Evolutionary conservation across 164 flowering plant species (phyloP).

Genomic region (Annona cherimola): DNA sequence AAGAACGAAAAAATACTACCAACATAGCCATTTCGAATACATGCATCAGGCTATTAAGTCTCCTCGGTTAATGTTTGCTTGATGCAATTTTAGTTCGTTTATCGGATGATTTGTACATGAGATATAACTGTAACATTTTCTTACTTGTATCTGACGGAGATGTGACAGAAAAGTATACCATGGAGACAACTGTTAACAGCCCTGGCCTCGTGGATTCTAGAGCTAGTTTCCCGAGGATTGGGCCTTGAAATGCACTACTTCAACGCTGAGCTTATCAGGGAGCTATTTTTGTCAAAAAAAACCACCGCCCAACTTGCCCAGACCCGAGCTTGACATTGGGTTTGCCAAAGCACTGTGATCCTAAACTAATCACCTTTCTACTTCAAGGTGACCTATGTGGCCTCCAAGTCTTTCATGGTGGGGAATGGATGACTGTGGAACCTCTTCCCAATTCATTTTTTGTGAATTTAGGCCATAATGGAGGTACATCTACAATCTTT

Average conservation of each 20-base stretch:
- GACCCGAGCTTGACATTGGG: constrained; percentile 44
- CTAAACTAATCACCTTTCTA: constrained; percentile 33
- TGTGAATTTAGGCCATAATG: constrained; percentile 20
- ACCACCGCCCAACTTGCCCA: constrained; percentile 43
- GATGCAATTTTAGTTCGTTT: too few species aligned
- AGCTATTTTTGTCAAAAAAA: constrained; percentile 18
- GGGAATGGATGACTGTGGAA: constrained; percentile 26
- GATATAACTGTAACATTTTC: neutral
- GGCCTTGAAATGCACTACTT: constrained; percentile 31
- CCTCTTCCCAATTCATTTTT: constrained; percentile 25
- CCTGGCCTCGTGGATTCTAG: constrained; percentile 28
- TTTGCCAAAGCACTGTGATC: constrained; percentile 31
- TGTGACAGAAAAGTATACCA: constrained; percentile 22
- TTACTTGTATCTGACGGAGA: too few species aligned
- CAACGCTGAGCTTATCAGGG: constrained; percentile 14
- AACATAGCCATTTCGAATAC: too few species aligned
- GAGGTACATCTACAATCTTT: constrained; percentile 11
- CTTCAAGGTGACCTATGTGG: constrained; percentile 32
- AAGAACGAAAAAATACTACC: too few species aligned
- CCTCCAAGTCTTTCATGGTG: constrained; percentile 35
- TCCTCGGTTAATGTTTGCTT: too few species aligned
- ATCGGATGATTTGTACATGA: too few species aligned
- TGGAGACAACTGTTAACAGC: constrained; percentile 22
- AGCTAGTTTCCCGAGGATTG: constrained; percentile 33
- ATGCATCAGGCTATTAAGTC: too few species aligned